Evolutionary conservation across 768 basidiomycete genomes (phyloP).

Genomic region (Mycena olivaceomarginata): DNA sequence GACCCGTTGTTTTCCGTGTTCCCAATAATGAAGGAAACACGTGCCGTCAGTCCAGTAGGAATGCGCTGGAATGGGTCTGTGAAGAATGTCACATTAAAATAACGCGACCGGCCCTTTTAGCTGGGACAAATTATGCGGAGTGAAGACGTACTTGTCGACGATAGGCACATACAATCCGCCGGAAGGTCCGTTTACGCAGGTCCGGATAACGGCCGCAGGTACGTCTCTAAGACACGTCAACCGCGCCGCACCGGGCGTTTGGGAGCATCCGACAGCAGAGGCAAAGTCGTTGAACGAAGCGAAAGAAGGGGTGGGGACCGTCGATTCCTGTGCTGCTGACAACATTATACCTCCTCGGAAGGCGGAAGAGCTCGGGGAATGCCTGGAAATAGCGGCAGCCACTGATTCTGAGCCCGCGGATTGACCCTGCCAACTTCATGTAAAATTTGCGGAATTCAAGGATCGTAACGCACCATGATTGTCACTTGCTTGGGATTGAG

Average conservation of each 20-base stretch:
- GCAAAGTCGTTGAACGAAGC: constrained; percentile 39
- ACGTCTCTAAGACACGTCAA: constrained; percentile 49
- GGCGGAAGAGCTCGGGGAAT: constrained; percentile 15
- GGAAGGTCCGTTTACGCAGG: constrained; percentile 41
- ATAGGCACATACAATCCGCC: constrained; percentile 21
- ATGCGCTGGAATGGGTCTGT: constrained; percentile 42
- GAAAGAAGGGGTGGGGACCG: constrained; percentile 10
- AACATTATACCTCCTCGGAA: constrained; percentile 40
- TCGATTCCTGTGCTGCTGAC: constrained; percentile 24
- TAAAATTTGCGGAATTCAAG: neutral
- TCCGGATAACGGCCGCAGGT: constrained; percentile 42
- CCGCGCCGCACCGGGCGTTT: constrained; percentile 44
- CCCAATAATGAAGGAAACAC: constrained; percentile 42
- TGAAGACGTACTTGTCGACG: constrained; percentile 38
- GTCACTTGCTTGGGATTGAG: neutral
- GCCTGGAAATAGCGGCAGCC: neutral
- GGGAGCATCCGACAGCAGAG: constrained; percentile 40
- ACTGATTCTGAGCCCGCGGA: constrained; percentile 35
- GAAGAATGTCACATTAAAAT: neutral
- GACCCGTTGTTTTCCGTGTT: constrained; percentile 44
- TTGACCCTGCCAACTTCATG: constrained; percentile 12
- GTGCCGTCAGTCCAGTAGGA: constrained; percentile 32
- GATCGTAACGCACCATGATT: constrained; percentile 32
- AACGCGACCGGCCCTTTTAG: neutral
- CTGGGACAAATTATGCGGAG: no score